Evolutionary conservation across 2,329 filamentous ascomycete species (phyloP), one percentile per base, ranked within the genome.

Genomic region (Elsinoe batatas): DNA sequence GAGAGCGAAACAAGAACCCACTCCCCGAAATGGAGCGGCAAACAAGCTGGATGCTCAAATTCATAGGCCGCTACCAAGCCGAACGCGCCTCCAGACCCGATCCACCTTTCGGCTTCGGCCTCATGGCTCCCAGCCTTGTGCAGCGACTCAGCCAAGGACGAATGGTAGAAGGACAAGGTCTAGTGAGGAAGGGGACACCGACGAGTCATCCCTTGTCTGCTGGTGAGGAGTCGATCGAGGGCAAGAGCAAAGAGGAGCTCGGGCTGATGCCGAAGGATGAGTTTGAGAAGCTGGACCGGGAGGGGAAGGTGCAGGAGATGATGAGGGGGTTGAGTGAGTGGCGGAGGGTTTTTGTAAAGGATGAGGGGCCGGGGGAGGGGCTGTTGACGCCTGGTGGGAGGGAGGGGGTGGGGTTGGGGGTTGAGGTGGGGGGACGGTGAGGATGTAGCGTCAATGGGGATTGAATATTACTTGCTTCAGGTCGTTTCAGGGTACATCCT

Each of bases 21-120:
- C 13, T 51, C n/a, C 47, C 47, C n/a, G 47, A 51, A 35, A 35
- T 51, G 47, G 47, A 51, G 47, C 26, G 47, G 33, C 47, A 51
- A 33, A 51, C 47, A 33, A 35, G 26, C 13, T 51, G 33, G 32
- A 51, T 51, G 47, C 15, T 51, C 7, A 33, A 51, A 17, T 51
- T 51, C 17, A 38, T 51, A 17, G 32, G 10, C 7, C 47, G 47
- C 12, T 51, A 51, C 26, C 47, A 51, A 18, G 47, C 47, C 10
- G 47, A 51, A 20, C 15, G 40, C 15, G 20, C 26, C 26, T 30
- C 26, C 7, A 5, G 26, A 30, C 26, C 26, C 7, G 26, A 30
- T 7, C 26, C 26, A 8, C 26, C 26, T 8, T 30, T 30, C 26
- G 26, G 26, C 26, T 30, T 30, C 26, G 26, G 26, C 26, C 26